Evolutionary conservation across 345 rosid genomes (phyloP).

Genomic region (Bruguiera gymnorhiza): DNA sequence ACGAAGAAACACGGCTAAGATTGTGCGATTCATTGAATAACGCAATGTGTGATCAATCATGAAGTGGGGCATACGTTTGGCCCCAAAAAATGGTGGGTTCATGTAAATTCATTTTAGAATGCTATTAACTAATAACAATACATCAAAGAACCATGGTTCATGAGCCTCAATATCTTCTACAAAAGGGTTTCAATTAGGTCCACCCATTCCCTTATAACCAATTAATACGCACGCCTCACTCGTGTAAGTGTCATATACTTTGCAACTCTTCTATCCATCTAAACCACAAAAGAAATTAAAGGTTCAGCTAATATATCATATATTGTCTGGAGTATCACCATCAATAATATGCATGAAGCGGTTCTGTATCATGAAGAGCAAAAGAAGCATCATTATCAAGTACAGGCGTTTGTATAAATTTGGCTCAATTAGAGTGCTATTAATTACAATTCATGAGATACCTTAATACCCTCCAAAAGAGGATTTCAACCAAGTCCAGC

Average conservation of each 20-base stretch:
- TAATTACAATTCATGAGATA: not conserved
- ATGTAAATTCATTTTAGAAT: too few species aligned
- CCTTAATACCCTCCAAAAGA: not conserved
- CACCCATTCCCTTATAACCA: too few species aligned
- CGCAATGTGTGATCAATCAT: slow-evolving; percentile 15
- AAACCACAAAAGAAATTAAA: too few species aligned
- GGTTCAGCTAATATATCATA: not conserved
- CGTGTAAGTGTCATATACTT: too few species aligned
- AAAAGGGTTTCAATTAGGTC: too few species aligned
- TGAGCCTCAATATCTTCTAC: too few species aligned
- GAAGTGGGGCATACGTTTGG: slow-evolving; percentile 13
- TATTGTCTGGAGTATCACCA: not conserved
- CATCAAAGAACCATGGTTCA: not conserved
- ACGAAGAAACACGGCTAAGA: not conserved
- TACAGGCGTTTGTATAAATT: not conserved
- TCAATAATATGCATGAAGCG: not conserved
- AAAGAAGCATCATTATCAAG: not conserved
- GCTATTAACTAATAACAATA: not conserved
- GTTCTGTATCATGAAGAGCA: not conserved
- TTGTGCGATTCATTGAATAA: not conserved
- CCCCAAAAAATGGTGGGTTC: too few species aligned
- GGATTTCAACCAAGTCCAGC: not conserved
- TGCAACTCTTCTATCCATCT: too few species aligned
- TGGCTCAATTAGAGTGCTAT: not conserved
- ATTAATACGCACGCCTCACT: too few species aligned